phyloP scores from a whole-genome alignment of 2,329 filamentous ascomycete genomes.

The Aspergillus nomiae region DNA sequence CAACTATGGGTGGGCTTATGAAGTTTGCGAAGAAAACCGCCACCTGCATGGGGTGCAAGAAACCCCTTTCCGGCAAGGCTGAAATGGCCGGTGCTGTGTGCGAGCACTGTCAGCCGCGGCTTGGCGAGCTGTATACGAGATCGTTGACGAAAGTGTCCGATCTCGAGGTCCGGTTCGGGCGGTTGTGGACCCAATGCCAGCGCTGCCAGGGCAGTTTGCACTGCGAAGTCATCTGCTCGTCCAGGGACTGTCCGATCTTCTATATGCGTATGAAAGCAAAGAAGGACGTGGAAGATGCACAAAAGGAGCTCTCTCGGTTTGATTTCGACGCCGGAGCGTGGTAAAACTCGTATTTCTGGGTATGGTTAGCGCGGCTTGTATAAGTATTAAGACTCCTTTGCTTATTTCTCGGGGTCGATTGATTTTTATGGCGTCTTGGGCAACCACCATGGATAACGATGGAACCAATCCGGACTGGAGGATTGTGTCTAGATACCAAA shows the following conservation, averaged over 20 bases:
- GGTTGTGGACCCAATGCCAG: constrained; percentile 98
- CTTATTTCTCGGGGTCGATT: background rate
- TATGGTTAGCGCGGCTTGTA: constrained; percentile 17
- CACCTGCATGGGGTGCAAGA: constrained; percentile 99
- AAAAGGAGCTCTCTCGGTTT: constrained; percentile 86
- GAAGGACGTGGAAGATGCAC: constrained; percentile 95
- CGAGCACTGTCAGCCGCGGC: constrained; percentile 76
- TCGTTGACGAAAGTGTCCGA: constrained; percentile 86
- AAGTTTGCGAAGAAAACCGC: constrained; percentile 97
- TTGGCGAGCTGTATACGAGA: constrained; percentile 92
- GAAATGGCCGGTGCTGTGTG: constrained; percentile 88
- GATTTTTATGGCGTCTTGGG: constrained; percentile 16
- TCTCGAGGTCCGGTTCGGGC: constrained; percentile 86
- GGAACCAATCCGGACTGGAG: background rate
- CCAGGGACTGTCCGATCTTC: constrained; percentile 96
- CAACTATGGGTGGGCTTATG: constrained; percentile 91
- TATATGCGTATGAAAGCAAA: constrained; percentile 99
- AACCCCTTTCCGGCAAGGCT: constrained; percentile 77
- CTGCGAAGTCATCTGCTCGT: constrained; percentile 96
- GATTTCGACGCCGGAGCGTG: constrained; percentile 79
- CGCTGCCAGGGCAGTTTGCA: constrained; percentile 97
- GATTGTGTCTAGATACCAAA: constrained; percentile 8
- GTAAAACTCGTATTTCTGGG: constrained; percentile 37
- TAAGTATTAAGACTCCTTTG: constrained; percentile 13
- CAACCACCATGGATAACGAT: constrained; percentile 4